Percentiles rank a stretch among this genome's conserved stretches.
Conservation (phyloP, 2,329 filamentous ascomycete genomes). For the Eutypella sp. region DNA sequence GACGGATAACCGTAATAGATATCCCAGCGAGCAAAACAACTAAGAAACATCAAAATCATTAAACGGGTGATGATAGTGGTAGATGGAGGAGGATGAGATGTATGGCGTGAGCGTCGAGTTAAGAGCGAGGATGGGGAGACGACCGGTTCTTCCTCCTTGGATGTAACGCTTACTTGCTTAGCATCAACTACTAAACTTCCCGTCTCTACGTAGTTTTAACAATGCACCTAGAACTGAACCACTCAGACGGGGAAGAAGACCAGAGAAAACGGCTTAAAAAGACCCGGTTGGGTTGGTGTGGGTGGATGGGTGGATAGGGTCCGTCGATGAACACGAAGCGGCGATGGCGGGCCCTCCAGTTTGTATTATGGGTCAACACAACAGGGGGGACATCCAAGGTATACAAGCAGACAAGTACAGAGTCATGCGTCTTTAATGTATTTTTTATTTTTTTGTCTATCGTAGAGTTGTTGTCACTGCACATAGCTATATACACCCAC, state of each 20-base stretch:
- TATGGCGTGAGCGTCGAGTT: too few relatives aligned
- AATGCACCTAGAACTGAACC: too few relatives aligned
- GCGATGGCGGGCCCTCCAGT: not conserved
- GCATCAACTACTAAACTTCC: too few relatives aligned
- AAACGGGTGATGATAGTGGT: conserved; percentile 2
- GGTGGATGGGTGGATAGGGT: conserved; percentile 1
- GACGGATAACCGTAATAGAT: conserved; percentile 12
- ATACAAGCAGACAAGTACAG: too few relatives aligned
- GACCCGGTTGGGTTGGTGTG: conserved; percentile 9
- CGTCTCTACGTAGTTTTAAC: not conserved
- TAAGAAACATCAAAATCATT: conserved; percentile 15
- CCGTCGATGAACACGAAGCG: conserved; percentile 14
- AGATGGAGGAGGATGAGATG: not conserved
- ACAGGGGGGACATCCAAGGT: not conserved
- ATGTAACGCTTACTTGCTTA: not conserved
- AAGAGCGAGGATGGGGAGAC: not conserved
- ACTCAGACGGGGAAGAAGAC: conserved; percentile 8
- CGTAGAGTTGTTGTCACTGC: too few relatives aligned
- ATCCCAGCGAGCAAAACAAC: not conserved
- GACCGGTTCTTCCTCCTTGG: not conserved
- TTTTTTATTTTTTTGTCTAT: too few relatives aligned
- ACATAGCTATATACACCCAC: not conserved
- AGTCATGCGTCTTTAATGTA: too few relatives aligned
- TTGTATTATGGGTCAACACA: not conserved
- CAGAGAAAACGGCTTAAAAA: conserved; percentile 9